These are phyloP conservation scores for Noccaea caerulescens DNA, from an alignment of 345 rosid species.

Conservation along the genomic window DNA sequence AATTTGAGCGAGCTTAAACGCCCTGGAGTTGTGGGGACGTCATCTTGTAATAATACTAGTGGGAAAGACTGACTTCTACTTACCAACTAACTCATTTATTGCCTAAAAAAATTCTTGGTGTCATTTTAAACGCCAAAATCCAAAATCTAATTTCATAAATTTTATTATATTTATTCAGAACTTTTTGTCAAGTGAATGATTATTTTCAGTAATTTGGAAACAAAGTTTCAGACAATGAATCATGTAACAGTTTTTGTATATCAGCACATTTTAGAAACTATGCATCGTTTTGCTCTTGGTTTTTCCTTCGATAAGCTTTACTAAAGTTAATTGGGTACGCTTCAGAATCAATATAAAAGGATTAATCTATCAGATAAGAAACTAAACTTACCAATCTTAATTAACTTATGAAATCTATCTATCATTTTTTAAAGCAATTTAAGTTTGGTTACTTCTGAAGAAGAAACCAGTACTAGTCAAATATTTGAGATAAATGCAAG, in stretches of 20 bases:
- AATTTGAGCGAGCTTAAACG: constrained; percentile 26
- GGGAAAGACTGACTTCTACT: constrained; percentile 44
- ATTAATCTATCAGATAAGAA: constrained; percentile 21
- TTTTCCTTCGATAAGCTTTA: neutral
- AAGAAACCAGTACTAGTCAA: neutral
- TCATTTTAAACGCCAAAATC: constrained; percentile 17
- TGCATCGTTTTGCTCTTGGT: constrained; percentile 26
- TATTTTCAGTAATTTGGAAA: constrained; percentile 27
- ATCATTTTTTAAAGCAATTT: neutral
- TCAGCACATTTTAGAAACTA: constrained; percentile 23
- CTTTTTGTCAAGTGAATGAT: constrained; percentile 17
- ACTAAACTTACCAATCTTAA: neutral
- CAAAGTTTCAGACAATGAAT: constrained; percentile 29
- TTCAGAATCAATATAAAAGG: constrained; percentile 11
- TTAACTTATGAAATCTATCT: constrained; percentile 4
- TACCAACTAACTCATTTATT: constrained; percentile 45
- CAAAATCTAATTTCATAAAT: constrained; percentile 18
- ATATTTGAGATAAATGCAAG: neutral
- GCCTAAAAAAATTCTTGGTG: neutral
- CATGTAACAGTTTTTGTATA: constrained; percentile 23
- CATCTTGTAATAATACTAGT: constrained; percentile 37
- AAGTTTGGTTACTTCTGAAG: constrained; percentile 17
- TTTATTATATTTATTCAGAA: neutral
- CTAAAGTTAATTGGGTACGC: neutral
- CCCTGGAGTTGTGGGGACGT: constrained; percentile 44